phyloP scores from a whole-genome alignment of 495 filamentous ascomycete species.

The Aspergillus panamensis region DNA sequence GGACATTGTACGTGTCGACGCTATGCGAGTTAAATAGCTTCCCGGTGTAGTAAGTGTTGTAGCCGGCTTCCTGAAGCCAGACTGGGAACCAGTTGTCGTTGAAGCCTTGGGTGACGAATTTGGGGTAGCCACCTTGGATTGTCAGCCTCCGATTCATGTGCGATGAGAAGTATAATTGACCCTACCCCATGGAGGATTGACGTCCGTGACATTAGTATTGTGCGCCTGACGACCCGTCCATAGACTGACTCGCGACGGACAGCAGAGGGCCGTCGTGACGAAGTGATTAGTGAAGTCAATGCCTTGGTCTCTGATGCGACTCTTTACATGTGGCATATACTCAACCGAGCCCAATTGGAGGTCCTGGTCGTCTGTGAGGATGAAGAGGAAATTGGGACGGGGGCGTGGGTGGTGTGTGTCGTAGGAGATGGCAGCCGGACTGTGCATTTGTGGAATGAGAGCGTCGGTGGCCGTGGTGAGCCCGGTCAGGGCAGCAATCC shows the following conservation, averaged over 20 bases:
- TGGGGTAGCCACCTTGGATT: constrained; percentile 60
- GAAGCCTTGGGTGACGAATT: constrained; percentile 61
- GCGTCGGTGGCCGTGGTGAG: constrained; percentile 14
- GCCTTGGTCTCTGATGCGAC: constrained; percentile 52
- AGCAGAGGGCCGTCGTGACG: constrained; percentile 61
- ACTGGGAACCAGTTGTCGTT: constrained; percentile 65
- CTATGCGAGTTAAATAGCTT: constrained; percentile 69
- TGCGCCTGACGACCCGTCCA: constrained; percentile 66
- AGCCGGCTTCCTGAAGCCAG: constrained; percentile 68
- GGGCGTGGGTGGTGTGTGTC: constrained; percentile 9
- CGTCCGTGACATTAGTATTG: constrained; percentile 73
- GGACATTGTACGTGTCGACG: constrained; percentile 54
- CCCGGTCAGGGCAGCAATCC: constrained; percentile 9
- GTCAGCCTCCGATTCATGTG: neutral
- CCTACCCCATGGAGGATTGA: constrained; percentile 58
- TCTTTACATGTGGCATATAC: constrained; percentile 53
- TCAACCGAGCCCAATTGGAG: constrained; percentile 55
- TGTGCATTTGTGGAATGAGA: neutral
- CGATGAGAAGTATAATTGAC: neutral
- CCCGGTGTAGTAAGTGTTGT: constrained; percentile 69
- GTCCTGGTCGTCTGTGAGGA: constrained; percentile 67
- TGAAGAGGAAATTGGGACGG: constrained; percentile 58
- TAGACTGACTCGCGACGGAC: constrained; percentile 59
- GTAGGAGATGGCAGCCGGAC: neutral
- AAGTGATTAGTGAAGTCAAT: constrained; percentile 57